Evolutionary conservation across 768 basidiomycete species (phyloP).

Genomic region (Lactarius hatsudake): DNA sequence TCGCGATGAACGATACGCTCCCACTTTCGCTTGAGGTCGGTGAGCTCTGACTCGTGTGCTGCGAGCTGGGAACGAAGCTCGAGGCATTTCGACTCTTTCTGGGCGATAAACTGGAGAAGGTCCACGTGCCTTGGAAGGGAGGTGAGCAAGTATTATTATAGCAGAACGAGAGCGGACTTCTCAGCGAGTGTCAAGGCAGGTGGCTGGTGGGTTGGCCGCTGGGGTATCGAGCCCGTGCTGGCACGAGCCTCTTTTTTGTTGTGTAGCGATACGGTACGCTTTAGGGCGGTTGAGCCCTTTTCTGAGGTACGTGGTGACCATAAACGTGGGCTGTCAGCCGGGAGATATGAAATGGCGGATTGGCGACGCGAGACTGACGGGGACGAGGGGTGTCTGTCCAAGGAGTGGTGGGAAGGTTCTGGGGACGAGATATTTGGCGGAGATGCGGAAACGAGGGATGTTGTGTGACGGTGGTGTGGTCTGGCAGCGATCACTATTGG

Average conservation of each 20-base stretch:
- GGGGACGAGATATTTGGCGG: slow-evolving; percentile 32
- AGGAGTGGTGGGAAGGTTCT: slow-evolving; percentile 25
- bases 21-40: slow-evolving; percentile 79
- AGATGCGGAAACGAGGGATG: slow-evolving; percentile 24
- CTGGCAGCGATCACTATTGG: slow-evolving; percentile 31
- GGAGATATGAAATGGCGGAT: slow-evolving; percentile 53
- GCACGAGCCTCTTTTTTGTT: slow-evolving; percentile 16
- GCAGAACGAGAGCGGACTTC: slow-evolving; percentile 48
- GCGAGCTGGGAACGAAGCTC: slow-evolving; percentile 75
- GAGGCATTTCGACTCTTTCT: slow-evolving; percentile 81
- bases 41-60: slow-evolving; percentile 68
- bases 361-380: slow-evolving; percentile 40
- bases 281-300: not conserved
- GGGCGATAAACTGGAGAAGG: slow-evolving; percentile 78
- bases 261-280: slow-evolving; percentile 4
- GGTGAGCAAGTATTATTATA: not conserved
- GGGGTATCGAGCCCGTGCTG: slow-evolving; percentile 31
- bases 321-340: slow-evolving; percentile 34
- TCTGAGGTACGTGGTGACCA: slow-evolving; percentile 22
- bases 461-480: slow-evolving; percentile 40
- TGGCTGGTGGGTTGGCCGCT: slow-evolving; percentile 30
- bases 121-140: slow-evolving; percentile 61
- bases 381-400: slow-evolving; percentile 26
- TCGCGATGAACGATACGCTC: slow-evolving; percentile 72
- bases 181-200: slow-evolving; percentile 67